phyloP scores from a whole-genome alignment of 2,329 filamentous ascomycete genomes.

The Pyrenophora graminea region DNA sequence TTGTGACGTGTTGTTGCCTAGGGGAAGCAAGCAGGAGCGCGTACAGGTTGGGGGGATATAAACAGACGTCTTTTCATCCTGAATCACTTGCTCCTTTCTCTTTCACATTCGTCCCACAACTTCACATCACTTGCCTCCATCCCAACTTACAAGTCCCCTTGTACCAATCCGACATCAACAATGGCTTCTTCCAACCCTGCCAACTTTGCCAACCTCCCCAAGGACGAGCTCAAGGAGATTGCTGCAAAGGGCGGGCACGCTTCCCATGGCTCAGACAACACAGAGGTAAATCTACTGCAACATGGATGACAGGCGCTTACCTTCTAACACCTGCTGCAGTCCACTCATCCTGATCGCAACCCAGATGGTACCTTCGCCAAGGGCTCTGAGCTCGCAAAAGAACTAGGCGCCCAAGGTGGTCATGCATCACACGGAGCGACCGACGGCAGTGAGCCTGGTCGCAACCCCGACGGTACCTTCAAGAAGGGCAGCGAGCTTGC shows the following conservation, averaged over 20 bases:
- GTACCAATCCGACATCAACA: constrained; percentile 12
- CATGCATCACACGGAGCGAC: constrained; percentile 36
- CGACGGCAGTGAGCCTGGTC: constrained; percentile 25
- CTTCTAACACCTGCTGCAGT: neutral
- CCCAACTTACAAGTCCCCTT: constrained; percentile 2
- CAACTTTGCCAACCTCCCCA: constrained; percentile 59
- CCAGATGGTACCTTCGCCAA: constrained; percentile 47
- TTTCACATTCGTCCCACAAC: neutral
- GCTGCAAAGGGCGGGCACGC: constrained; percentile 56
- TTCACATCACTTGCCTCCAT: constrained; percentile 2
- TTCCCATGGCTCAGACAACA: constrained; percentile 33
- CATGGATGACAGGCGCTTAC: too few species aligned
- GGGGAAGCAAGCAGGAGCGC: constrained; percentile 16
- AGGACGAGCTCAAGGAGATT: constrained; percentile 55
- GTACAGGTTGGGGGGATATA: constrained; percentile 16
- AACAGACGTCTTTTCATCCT: constrained; percentile 5
- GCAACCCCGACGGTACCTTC: constrained; percentile 48
- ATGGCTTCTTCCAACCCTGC: constrained; percentile 53
- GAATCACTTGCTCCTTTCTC: neutral
- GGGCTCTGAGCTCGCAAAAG: constrained; percentile 45
- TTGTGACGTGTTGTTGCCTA: constrained; percentile 25
- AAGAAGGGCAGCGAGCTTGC: constrained; percentile 45
- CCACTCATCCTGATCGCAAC: constrained; percentile 34
- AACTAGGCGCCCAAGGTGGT: constrained; percentile 46
- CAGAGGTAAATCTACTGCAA: neutral